Conservation (phyloP, 371 early-diverging fungal species). For the Circinella minor region DNA sequence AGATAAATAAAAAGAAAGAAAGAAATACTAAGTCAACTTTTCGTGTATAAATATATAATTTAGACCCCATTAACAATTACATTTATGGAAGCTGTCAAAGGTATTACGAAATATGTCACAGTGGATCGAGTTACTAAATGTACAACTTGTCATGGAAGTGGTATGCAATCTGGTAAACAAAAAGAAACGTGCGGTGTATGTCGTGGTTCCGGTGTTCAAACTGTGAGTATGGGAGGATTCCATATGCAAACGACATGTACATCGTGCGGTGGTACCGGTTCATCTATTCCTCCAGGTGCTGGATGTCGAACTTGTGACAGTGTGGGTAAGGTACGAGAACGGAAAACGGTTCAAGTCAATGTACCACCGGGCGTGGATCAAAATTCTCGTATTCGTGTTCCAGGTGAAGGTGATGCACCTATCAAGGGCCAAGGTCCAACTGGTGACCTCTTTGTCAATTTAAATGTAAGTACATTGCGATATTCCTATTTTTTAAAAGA, state of each 20-base stretch:
- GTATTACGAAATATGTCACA: slow-evolving; percentile 65
- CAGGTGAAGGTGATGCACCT: slow-evolving; percentile 88
- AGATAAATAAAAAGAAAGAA: too few relatives aligned
- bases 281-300: slow-evolving; percentile 65
- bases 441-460: slow-evolving; percentile 83
- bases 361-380: slow-evolving; percentile 81
- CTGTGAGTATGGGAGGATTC: slow-evolving; percentile 81
- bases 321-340: slow-evolving; percentile 74
- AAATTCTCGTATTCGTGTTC: slow-evolving; percentile 66
- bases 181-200: slow-evolving; percentile 75
- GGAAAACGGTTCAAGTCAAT: slow-evolving; percentile 71
- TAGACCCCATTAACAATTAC: slow-evolving; percentile 61
- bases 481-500: not conserved
- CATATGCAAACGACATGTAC: slow-evolving; percentile 84
- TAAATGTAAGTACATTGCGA: slow-evolving; percentile 56
- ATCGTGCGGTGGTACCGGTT: slow-evolving; percentile 86
- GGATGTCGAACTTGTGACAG: slow-evolving; percentile 84
- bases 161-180: slow-evolving; percentile 77
- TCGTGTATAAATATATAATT: not conserved
- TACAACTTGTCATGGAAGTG: slow-evolving; percentile 78
- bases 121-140: slow-evolving; percentile 73
- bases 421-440: slow-evolving; percentile 68
- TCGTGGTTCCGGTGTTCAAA: slow-evolving; percentile 84
- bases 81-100: slow-evolving; percentile 92
- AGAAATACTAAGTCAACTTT: not conserved